phyloP scores from a whole-genome alignment of 768 basidiomycete genomes.

The Amanita pallidorosea region DNA sequence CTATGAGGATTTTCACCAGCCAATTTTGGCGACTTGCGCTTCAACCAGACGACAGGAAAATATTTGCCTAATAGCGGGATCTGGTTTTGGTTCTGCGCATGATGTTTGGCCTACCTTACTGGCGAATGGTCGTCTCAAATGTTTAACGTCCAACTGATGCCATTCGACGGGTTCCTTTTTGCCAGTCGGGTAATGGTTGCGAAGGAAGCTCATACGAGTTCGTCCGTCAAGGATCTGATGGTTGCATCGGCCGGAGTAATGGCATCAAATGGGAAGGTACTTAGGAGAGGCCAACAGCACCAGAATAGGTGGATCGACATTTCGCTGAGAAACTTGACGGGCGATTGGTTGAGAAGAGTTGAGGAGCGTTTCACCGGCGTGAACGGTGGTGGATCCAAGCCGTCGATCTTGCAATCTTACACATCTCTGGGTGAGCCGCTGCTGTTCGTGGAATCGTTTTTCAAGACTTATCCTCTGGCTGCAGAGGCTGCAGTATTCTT shows the following conservation, averaged over 20 bases:
- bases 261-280: slow-evolving; percentile 93
- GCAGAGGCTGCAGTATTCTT: slow-evolving; percentile 94
- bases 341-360: slow-evolving; percentile 93
- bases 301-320: slow-evolving; percentile 90
- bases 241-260: slow-evolving; percentile 86
- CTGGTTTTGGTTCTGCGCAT: slow-evolving; percentile 90
- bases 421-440: slow-evolving; percentile 72
- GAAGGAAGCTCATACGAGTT: slow-evolving; percentile 92
- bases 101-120: slow-evolving; percentile 97
- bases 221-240: slow-evolving; percentile 94
- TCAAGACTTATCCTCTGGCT: slow-evolving; percentile 75
- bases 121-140: slow-evolving; percentile 86
- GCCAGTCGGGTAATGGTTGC: slow-evolving; percentile 98
- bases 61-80: slow-evolving; percentile 85
- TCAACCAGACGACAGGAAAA: slow-evolving; percentile 84
- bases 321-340: slow-evolving; percentile 85
- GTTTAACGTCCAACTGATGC: slow-evolving; percentile 90
- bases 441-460: slow-evolving; percentile 72
- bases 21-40: slow-evolving; percentile 82
- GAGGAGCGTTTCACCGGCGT: slow-evolving; percentile 94
- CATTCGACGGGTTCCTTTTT: slow-evolving; percentile 95
- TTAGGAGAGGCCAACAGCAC: slow-evolving; percentile 87
- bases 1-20: slow-evolving; percentile 98
- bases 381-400: slow-evolving; percentile 62
- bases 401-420: slow-evolving; percentile 81